Percentiles rank a stretch among this genome's conserved stretches.
Evolutionary conservation across 176 grass and related monocot species (phyloP).

Genomic region (Rhynchospora breviuscula): DNA sequence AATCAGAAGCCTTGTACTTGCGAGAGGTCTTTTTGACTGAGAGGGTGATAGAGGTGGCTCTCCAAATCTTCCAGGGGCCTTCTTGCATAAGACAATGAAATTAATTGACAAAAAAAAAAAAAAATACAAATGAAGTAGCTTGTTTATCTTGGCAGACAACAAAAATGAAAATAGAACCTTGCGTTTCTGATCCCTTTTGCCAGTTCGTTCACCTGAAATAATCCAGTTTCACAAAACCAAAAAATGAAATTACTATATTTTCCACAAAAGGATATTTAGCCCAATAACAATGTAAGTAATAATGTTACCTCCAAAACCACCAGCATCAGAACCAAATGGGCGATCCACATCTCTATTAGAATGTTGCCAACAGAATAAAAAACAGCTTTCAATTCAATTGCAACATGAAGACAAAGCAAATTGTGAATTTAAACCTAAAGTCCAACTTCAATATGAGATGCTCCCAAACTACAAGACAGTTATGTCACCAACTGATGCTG

Average conservation of each 20-base stretch:
- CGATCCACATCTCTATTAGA: conserved; percentile 78
- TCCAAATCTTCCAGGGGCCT: too few relatives aligned
- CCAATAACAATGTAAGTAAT: background rate
- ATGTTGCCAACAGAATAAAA: conserved; percentile 45
- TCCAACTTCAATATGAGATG: background rate
- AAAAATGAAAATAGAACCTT: conserved; percentile 56
- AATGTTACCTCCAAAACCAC: conserved; percentile 78
- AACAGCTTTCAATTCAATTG: conserved; percentile 18
- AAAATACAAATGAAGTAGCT: background rate
- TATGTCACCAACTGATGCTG: background rate
- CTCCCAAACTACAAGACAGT: background rate
- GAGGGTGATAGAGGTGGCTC: too few relatives aligned
- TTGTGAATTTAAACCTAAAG: background rate
- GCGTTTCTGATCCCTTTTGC: conserved; percentile 87
- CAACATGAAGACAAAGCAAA: background rate
- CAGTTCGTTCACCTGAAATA: conserved; percentile 62
- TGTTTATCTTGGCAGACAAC: background rate
- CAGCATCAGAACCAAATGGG: conserved; percentile 50
- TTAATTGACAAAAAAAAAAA: background rate
- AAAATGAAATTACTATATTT: background rate
- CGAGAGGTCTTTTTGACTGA: too few relatives aligned
- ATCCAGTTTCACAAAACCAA: conserved; percentile 17
- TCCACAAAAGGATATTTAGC: background rate
- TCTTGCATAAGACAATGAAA: too few relatives aligned
- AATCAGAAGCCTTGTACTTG: too few relatives aligned